Base-by-base conservation (phyloP, 2,329 filamentous ascomycete genomes). In the Ceratocystis alfenasii region DNA sequence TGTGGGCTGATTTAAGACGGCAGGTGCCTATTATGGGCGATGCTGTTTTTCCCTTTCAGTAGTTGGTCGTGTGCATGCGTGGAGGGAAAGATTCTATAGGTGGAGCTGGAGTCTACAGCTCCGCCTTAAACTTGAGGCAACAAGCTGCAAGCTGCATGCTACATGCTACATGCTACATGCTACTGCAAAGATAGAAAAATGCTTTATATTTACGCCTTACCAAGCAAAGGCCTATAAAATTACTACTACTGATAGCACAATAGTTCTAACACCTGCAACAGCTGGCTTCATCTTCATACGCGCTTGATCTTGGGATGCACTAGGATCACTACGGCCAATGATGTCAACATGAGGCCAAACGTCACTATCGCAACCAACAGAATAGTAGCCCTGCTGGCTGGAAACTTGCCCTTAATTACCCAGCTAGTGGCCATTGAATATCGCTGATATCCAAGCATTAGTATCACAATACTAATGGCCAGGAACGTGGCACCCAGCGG, bases 391-490 rank as follows among this genome's bases (percentile, higher is more conserved):
- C 89, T 80, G 70, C 87, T 88, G 6, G 89, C 88, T 0, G 89
- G 88, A 71, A 92, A 92, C 74, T 91, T 91, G 70, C 89, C 88
- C 69, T 82, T 77, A 68, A 93, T 86, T 28, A 94, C 83, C 83
- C 90, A 94, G 71, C 88, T 81, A 76, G 94, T 89, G 25, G 83
- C 82, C 72, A 89, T 85, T 70, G 90, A 87, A 74, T 90, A 94
- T 64, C 89, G 80, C 72, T 88, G 86, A 74, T 90, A 92, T 5
- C 89, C 89, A 64, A 93, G 79, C 65, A 89, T 79, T 66, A 94
- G 78, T 67, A 90, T 85, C 50, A 93, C 71, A 67, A 93, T 89
- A 70, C 85, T 85, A 70, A 93, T 87, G 48, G 77, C 87, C 50
- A 94, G 78, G 70, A 94, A 94, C 1, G 88, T 86, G 0, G 88